A percentile compares a stretch with the other conserved stretches of the same genome.
Conservation (phyloP, 768 basidiomycete species). For the Fomitopsis pulvina region DNA sequence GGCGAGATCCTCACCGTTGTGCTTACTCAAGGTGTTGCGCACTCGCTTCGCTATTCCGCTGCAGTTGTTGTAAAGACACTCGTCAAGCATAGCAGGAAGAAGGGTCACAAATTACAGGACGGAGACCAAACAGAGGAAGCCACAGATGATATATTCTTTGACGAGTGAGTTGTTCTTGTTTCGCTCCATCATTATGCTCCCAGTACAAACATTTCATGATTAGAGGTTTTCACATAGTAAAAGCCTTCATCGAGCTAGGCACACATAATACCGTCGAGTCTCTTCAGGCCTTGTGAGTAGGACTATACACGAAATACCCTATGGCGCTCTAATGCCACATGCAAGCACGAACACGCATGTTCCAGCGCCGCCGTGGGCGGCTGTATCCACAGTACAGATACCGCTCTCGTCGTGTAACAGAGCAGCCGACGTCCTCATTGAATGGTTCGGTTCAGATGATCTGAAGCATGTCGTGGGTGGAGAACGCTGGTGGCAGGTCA, state of each 20-base stretch:
- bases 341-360: constrained; percentile 62
- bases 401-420: constrained; percentile 50
- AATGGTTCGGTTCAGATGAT: constrained; percentile 68
- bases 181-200: too few relatives aligned
- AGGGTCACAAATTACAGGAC: constrained; percentile 31
- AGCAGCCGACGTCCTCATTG: constrained; percentile 61
- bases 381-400: constrained; percentile 49
- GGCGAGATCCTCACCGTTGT: neutral
- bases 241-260: constrained; percentile 62
- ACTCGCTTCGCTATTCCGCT: neutral
- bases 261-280: constrained; percentile 65
- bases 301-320: neutral
- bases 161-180: constrained; percentile 42
- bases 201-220: neutral
- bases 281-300: constrained; percentile 54
- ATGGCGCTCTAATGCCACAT: neutral
- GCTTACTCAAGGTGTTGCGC: neutral
- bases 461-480: constrained; percentile 67
- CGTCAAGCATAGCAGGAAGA: constrained; percentile 38
- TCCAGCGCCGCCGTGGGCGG: constrained; percentile 61
- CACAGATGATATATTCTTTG: constrained; percentile 60
- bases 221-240: constrained; percentile 67
- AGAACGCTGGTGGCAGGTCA: constrained; percentile 79
- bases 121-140: constrained; percentile 33
- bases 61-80: constrained; percentile 53